Evolutionary conservation across 345 rosid species (phyloP).

Genomic region (Syzygium oleosum): DNA sequence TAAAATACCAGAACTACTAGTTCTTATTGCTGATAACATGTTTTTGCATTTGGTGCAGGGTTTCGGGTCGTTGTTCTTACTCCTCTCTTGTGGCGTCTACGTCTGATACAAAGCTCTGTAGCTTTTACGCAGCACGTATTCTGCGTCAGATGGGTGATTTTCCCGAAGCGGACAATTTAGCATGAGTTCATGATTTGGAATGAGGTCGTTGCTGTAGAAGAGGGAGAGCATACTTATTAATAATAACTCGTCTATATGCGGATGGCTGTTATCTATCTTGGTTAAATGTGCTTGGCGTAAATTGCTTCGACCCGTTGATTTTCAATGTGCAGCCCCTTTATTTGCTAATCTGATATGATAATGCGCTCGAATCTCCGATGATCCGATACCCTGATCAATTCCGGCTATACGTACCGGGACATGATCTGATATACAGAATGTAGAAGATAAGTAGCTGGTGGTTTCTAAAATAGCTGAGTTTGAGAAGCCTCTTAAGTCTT

Average conservation of each 20-base stretch:
- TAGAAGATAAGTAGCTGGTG: background rate
- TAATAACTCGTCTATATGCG: background rate
- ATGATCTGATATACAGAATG: background rate
- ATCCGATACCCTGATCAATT: background rate
- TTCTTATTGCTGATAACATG: background rate
- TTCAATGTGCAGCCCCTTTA: background rate
- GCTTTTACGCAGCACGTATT: background rate
- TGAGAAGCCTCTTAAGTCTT: background rate
- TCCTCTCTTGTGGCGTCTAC: conserved; percentile 82
- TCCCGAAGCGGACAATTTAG: background rate
- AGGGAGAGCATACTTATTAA: background rate
- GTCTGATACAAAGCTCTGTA: conserved; percentile 23
- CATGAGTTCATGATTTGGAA: background rate
- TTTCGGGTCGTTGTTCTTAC: conserved; percentile 83
- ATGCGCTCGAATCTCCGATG: background rate
- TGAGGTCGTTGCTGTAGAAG: background rate
- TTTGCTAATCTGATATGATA: background rate
- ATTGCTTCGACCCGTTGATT: background rate
- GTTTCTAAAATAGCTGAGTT: background rate
- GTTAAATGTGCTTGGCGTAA: background rate
- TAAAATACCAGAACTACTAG: background rate
- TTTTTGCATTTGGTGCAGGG: conserved; percentile 46
- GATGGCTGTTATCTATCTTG: background rate
- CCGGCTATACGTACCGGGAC: background rate
- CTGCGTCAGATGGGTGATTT: background rate